A percentile compares a stretch with the other conserved stretches of the same genome.
Conservation (phyloP, 345 rosid genomes). For the Lagerstroemia speciosa region DNA sequence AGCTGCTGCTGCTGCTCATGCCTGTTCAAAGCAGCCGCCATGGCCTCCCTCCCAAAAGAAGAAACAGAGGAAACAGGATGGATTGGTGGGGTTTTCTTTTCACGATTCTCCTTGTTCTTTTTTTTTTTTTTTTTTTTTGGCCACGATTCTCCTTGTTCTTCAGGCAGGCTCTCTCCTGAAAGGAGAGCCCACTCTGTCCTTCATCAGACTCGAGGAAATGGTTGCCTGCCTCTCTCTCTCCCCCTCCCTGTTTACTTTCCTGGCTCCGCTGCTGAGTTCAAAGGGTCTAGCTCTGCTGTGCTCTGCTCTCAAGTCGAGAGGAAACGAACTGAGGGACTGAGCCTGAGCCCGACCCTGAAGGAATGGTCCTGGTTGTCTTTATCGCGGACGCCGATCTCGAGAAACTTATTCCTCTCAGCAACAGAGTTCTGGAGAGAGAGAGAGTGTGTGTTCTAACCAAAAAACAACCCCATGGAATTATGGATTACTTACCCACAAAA, state of each 20-base stretch:
- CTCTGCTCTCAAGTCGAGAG: not conserved
- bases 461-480: too few relatives aligned
- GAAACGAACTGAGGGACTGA: not conserved
- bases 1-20: slow-evolving; percentile 28
- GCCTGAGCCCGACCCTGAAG: not conserved
- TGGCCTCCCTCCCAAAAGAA: slow-evolving; percentile 10
- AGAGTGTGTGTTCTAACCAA: too few relatives aligned
- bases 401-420: not conserved
- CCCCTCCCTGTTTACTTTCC: not conserved
- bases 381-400: not conserved
- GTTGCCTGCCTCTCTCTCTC: not conserved
- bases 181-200: slow-evolving; percentile 53
- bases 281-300: not conserved
- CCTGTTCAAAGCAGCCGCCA: slow-evolving; percentile 38
- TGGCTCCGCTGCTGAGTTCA: not conserved
- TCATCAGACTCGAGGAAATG: slow-evolving; percentile 19
- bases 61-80: slow-evolving; percentile 2
- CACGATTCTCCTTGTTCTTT: not conserved
- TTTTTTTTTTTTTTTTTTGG: not conserved
- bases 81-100: not conserved
- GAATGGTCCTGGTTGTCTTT: not conserved
- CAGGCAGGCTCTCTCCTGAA: slow-evolving; percentile 46
- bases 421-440: not conserved
- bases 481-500: too few relatives aligned
- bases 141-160: too few relatives aligned